Percentiles rank a stretch among this genome's conserved stretches.
Evolutionary conservation across 768 basidiomycete genomes (phyloP).

Genomic region (Thelephora aurantiotincta): DNA sequence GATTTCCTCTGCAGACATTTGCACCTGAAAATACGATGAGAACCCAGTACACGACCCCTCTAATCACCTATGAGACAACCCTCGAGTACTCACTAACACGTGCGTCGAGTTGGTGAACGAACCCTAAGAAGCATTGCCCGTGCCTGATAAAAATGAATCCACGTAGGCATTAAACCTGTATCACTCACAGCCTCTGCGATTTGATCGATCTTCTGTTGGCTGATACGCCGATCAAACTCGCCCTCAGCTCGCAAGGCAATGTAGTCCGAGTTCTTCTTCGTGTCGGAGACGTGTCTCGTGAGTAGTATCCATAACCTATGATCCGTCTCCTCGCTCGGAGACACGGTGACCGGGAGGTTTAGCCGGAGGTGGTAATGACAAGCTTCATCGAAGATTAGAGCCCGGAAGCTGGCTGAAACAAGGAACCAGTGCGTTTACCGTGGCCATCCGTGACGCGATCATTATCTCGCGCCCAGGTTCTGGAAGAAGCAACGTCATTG

Average conservation of each 20-base stretch:
- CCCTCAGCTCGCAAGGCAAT: constrained; percentile 49
- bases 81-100: constrained; percentile 20
- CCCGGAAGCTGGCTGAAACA: too few relatives aligned
- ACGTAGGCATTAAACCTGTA: background rate
- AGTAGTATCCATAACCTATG: constrained; percentile 71
- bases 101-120: constrained; percentile 31
- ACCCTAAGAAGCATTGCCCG: constrained; percentile 16
- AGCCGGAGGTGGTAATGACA: constrained; percentile 26
- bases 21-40: constrained; percentile 6
- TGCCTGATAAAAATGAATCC: background rate
- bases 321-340: background rate
- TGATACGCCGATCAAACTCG: constrained; percentile 12
- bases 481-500: constrained; percentile 5
- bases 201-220: constrained; percentile 9
- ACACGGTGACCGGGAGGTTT: constrained; percentile 17
- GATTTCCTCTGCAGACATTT: constrained; percentile 4
- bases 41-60: background rate
- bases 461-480: constrained; percentile 21
- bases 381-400: constrained; percentile 13
- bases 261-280: constrained; percentile 47
- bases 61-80: background rate
- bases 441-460: background rate
- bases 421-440: background rate
- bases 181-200: constrained; percentile 12
- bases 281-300: constrained; percentile 57